These are phyloP conservation scores for Tuber umbilicatum DNA, from an alignment of 495 filamentous ascomycete species.

Conservation along the genomic window DNA sequence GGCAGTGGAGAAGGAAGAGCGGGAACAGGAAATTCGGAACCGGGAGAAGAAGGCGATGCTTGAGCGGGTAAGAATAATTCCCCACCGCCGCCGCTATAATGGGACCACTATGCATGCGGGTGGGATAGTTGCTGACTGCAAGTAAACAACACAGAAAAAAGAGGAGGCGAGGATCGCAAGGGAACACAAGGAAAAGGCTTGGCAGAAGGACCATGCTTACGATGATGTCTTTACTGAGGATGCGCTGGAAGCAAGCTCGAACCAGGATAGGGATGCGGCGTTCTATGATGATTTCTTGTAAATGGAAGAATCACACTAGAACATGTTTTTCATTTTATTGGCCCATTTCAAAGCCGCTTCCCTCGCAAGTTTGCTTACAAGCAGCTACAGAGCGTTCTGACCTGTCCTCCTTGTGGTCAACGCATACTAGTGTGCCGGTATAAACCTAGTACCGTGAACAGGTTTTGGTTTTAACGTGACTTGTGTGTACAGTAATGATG, in stretches of 20 bases:
- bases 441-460: not conserved
- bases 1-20: constrained; percentile 66
- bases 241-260: constrained; percentile 57
- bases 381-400: not conserved
- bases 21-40: constrained; percentile 59
- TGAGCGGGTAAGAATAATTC: constrained; percentile 53
- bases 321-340: not conserved
- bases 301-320: not conserved
- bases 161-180: constrained; percentile 71
- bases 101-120: too few relatives aligned
- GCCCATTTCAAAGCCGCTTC: not conserved
- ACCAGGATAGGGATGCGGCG: constrained; percentile 57
- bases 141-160: constrained; percentile 52
- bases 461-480: not conserved
- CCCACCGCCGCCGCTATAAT: not conserved
- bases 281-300: constrained; percentile 74
- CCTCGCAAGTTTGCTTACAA: not conserved
- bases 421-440: not conserved
- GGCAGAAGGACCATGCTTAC: constrained; percentile 90
- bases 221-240: constrained; percentile 73
- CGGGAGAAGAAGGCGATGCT: constrained; percentile 61
- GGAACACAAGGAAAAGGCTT: constrained; percentile 80
- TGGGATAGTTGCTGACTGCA: constrained; percentile 1
- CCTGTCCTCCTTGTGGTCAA: not conserved
- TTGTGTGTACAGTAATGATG: not conserved